Evolutionary conservation across 805 yeast genomes (phyloP), one percentile per base, ranked within the genome.

Genomic region (Teunomyces aglyptinius): DNA sequence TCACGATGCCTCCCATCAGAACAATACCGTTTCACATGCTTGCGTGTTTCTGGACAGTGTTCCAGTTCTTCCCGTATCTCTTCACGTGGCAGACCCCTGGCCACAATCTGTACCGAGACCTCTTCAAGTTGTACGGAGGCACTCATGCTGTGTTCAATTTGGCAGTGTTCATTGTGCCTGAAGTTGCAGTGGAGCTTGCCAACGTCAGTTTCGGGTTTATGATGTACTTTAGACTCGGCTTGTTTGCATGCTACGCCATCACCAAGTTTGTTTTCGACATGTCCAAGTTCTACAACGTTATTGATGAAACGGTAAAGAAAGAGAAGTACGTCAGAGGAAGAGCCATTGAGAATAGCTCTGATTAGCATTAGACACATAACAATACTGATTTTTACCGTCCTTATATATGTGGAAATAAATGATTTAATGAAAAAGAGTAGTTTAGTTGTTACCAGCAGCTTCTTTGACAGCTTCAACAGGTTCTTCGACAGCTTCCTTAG

Each of bases 321-420:
- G 83, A 81, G 52, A 71, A 73, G 49, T 82, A 80, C 49, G 80
- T 81, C 10, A 71, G 72, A 43, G 85, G 85, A 1, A 75, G 80
- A 54, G 76, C 82, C 3, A 67, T 80, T 45, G 80, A 78, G 52
- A 78, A 75, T 55, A 41, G 62, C 32, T 19, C 18, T 11, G 39
- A 36, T 12, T 36, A 36, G 39, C 39, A 36, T 36, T 31, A 36
- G 12, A 13, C 27, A 22, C 19, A 33, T 33, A 16, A 33, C 6
- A 10, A 18, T 33, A 12, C 11, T 33, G 36, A 19, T 33, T 33
- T 33, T 33, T 33, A 33, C 27, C 39, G 39, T 36, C 39, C 27
- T 33, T 36, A 36, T 36, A 22, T 36, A 36, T 20, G 18, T 33
- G 36, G 36, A 33, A 33, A 33, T 33, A 33, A 33, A 33, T 33